Base-by-base conservation (phyloP, 2,329 filamentous ascomycete species). In the Gaeumannomyces sp. region DNA sequence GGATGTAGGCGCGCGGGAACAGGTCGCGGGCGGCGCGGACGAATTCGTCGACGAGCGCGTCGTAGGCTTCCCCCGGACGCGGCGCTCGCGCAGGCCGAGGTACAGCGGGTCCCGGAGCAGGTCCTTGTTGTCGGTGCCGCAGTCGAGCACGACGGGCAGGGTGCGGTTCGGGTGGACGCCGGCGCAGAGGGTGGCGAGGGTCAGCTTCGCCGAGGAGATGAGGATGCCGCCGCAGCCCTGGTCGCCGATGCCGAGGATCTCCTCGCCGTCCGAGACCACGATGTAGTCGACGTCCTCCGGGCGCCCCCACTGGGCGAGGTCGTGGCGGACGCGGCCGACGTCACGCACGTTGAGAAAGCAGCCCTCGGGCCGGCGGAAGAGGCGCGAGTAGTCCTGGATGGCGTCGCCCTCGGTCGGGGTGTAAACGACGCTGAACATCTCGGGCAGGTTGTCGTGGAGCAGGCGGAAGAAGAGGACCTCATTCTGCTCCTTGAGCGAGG, bases 341-440 rank as follows among this genome's bases (percentile, higher is more conserved):
- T 93, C 85, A 25, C 86, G 80, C 61, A 96, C 89, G 70, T 90
- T 92, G 62, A 96, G 76, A 69, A 92, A 96, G 70, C 91, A 92
- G 0, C 93, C 93, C 69, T 94, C 89, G 0, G 92, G 91, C 25
- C 85, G 81, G 14, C 93, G 80, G 71, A 96, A 96, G 0, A 95
- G 74, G 0, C 88, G 79, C 0, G 91, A 95, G 72, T 91, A 96
- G 68, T 93, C 90, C 69, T 91, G 86, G 62, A 96, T 96, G 0
- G 93, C 93, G 57, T 96, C 91, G 11, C 91, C 92, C 76, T 96
- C 92, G 0, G 93, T 96, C 0, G 93, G 93, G 0, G 93, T 96
- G 72, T 96, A 97, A 33, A 96, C 91, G n/a, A 96, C 80, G 57
- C 89, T 87, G 72, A 96, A 93, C 90, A 96, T 95, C 72, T 96